phyloP scores from a whole-genome alignment of 352 stramenopile species.

The Phytophthora rubi region DNA sequence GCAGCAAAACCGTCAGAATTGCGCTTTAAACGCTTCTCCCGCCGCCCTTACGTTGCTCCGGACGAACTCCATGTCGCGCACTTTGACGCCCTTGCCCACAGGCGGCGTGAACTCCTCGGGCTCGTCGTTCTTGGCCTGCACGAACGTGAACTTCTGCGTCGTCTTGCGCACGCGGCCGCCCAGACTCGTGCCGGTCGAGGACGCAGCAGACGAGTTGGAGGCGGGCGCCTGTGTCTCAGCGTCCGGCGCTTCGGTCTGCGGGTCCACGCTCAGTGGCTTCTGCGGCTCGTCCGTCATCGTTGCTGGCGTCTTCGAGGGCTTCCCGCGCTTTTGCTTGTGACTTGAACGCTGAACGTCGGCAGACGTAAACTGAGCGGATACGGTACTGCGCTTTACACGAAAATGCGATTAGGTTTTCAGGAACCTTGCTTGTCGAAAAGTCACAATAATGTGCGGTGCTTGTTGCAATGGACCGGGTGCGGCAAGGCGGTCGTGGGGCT shows the following conservation, averaged over 20 bases:
- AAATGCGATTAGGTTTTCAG: neutral
- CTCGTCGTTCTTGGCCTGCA: slow-evolving; percentile 53
- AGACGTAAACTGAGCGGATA: neutral
- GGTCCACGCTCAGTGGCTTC: slow-evolving; percentile 3
- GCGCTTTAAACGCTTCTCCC: neutral
- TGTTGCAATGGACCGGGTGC: neutral
- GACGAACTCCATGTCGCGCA: slow-evolving; percentile 71
- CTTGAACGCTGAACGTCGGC: neutral
- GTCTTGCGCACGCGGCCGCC: slow-evolving; percentile 63
- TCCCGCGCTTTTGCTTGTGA: slow-evolving; percentile 35
- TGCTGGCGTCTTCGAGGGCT: slow-evolving; percentile 10
- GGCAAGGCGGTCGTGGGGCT: no score
- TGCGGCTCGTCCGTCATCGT: slow-evolving; percentile 26
- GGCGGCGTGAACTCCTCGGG: slow-evolving; percentile 71
- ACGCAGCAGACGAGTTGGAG: slow-evolving; percentile 18
- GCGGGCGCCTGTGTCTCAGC: neutral
- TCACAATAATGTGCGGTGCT: no score
- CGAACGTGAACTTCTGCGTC: slow-evolving; percentile 75
- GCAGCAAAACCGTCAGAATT: neutral
- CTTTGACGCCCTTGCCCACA: slow-evolving; percentile 53
- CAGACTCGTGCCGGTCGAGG: slow-evolving; percentile 35
- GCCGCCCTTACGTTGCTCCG: slow-evolving; percentile 45
- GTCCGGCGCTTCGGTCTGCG: no score
- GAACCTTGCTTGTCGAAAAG: neutral
- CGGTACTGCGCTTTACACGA: neutral